Evolutionary conservation across 2,329 filamentous ascomycete genomes (phyloP).

Genomic region (Tolypocladium pustulatum): DNA sequence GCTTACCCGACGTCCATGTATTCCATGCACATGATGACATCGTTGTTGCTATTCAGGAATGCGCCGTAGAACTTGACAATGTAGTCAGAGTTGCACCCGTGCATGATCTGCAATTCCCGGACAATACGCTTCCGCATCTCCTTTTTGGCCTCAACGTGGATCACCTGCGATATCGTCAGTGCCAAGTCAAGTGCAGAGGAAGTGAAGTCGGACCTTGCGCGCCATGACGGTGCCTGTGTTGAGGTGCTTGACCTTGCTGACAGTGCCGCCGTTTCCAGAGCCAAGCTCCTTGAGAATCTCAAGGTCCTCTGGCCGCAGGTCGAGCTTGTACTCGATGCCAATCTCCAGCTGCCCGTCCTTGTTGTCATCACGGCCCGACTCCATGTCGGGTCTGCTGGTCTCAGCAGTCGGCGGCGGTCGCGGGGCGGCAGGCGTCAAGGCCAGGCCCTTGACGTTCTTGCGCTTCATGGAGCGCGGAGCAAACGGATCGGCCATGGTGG

Average conservation of each 20-base stretch:
- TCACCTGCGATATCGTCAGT: slow-evolving; percentile 51
- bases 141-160: slow-evolving; percentile 95
- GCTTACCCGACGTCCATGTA: slow-evolving; percentile 98
- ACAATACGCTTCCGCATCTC: slow-evolving; percentile 96
- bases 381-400: slow-evolving; percentile 52
- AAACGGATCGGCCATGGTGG: slow-evolving; percentile 50
- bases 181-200: not conserved
- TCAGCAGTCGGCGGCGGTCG: slow-evolving; percentile 64
- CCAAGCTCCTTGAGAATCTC: slow-evolving; percentile 91
- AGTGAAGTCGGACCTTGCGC: slow-evolving; percentile 59
- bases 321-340: slow-evolving; percentile 91
- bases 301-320: slow-evolving; percentile 83
- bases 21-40: slow-evolving; percentile 99
- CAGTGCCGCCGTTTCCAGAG: slow-evolving; percentile 91
- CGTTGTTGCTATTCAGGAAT: slow-evolving; percentile 90
- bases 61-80: slow-evolving; percentile 98
- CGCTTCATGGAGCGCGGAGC: slow-evolving; percentile 83
- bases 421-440: slow-evolving; percentile 68
- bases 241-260: slow-evolving; percentile 94
- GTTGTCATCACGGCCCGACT: slow-evolving; percentile 48
- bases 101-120: slow-evolving; percentile 94
- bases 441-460: slow-evolving; percentile 97
- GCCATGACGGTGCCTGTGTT: slow-evolving; percentile 96
- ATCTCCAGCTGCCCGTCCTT: slow-evolving; percentile 69
- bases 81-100: slow-evolving; percentile 91